These are phyloP conservation scores for Protomyces inouyei DNA, from an alignment of 1,139 yeast species.

Conservation along the genomic window DNA sequence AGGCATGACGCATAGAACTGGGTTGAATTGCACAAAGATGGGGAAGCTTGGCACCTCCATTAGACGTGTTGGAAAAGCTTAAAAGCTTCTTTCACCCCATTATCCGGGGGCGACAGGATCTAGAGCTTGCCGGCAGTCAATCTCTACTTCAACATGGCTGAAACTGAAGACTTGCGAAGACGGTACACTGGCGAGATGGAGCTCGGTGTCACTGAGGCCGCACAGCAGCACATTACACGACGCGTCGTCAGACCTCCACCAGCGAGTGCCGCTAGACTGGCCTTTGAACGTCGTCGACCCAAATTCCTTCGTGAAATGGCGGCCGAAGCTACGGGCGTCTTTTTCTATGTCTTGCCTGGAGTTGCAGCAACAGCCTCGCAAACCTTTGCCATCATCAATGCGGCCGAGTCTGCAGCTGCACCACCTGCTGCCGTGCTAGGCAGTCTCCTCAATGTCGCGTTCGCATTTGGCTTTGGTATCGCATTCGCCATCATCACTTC, in stretches of 20 bases:
- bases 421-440: conserved; percentile 16
- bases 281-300: conserved; percentile 13
- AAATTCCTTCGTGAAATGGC: conserved; percentile 15
- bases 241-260: conserved; percentile 22
- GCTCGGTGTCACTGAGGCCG: conserved; percentile 22
- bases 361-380: conserved; percentile 13
- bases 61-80: too few species aligned
- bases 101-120: too few species aligned
- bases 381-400: conserved; percentile 2
- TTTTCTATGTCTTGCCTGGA: conserved; percentile 24
- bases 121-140: too few species aligned
- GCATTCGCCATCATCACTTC: conserved; percentile 25
- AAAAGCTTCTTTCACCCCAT: too few species aligned
- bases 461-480: conserved; percentile 20
- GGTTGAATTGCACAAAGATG: too few species aligned
- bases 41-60: too few species aligned
- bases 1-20: too few species aligned
- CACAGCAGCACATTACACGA: conserved; percentile 5
- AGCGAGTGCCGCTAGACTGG: conserved; percentile 5
- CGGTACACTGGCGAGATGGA: conserved; percentile 25
- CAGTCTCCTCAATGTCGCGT: conserved; percentile 9
- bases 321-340: conserved; percentile 23
- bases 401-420: conserved; percentile 1
- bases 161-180: conserved; percentile 8
- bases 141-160: too few species aligned